Base-by-base conservation (phyloP, 441 rosid genomes). In the Raphanus hybrid region DNA sequence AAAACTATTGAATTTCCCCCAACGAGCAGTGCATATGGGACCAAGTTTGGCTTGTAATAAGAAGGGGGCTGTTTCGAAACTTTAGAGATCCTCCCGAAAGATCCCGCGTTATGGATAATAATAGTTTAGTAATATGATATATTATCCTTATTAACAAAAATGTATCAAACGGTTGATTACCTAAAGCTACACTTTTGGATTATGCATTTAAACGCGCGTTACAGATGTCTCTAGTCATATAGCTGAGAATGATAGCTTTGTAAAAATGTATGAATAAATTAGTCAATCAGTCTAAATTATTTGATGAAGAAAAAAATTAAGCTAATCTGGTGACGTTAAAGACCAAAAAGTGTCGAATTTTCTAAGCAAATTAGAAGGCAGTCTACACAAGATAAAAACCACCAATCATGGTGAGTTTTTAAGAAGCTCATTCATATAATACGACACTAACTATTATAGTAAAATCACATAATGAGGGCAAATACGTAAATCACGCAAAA, bases 141-240 rank as follows among this genome's bases (percentile, higher is more conserved):
- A 64, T 52, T 75, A 48, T 70, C 63, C 63, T 3, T 66, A 66
- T 23, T 15, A 4, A 55, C 29, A 71, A 75, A 68, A 4, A 26
- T 60, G 54, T 64, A 57, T 41, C 55, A 78, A 67, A 72, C 18
- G 37, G 81, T 78, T 35, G 63, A 65, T 67, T 23, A 78, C 37
- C 39, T 58, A 72, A 60, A 73, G 50, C 70, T 37, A 73, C 37
- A 62, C 41, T 78, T 78, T 66, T 67, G 74, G 78, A 73, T 73
- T 69, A 73, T 73, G 20, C 8, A 29, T 27, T 14, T 67, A 54
- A 78, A 67, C 60, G 59, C 77, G 78, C 81, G 74, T 78, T 67
- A 73, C 81, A 73, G 65, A 73, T 78, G 81, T 73, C 77, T 8
- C 59, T 61, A 16, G 1, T 66, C 72, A 59, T 34, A 34, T 66